Evolutionary conservation across 164 flowering plant genomes (phyloP).

Genomic region (Aristolochia fimbriata): DNA sequence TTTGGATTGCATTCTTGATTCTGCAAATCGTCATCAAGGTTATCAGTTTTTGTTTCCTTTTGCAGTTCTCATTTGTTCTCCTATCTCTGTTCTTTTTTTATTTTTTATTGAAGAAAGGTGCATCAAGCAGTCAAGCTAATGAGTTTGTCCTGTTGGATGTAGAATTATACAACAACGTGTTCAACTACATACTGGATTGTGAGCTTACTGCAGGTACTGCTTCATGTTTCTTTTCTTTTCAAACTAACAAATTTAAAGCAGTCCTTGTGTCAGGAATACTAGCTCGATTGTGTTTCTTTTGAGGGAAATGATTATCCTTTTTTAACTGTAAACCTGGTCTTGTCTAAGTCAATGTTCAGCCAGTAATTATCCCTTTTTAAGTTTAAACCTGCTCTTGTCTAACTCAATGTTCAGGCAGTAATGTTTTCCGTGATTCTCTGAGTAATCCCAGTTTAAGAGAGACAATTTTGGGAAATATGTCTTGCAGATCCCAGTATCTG

Average conservation of each 20-base stretch:
- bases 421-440: neutral
- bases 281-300: too few relatives aligned
- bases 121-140: slow-evolving; percentile 1
- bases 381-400: neutral
- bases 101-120: too few relatives aligned
- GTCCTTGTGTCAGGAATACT: too few relatives aligned
- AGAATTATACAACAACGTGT: slow-evolving; percentile 61
- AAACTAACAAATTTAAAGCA: neutral
- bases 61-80: slow-evolving; percentile 1
- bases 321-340: neutral
- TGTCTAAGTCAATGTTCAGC: neutral
- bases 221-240: neutral
- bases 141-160: slow-evolving; percentile 20
- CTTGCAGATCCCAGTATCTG: slow-evolving; percentile 65
- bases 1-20: slow-evolving; percentile 80
- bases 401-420: neutral
- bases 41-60: slow-evolving; percentile 5
- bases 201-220: slow-evolving; percentile 73
- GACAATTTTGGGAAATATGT: slow-evolving; percentile 2
- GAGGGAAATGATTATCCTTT: neutral
- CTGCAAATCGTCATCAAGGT: slow-evolving; percentile 73
- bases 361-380: neutral
- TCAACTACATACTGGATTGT: slow-evolving; percentile 70
- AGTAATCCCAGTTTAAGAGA: slow-evolving; percentile 3
- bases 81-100: too few relatives aligned